Conservation (phyloP, 2,329 filamentous ascomycete species). For the Aspergillus puulaauensis region DNA sequence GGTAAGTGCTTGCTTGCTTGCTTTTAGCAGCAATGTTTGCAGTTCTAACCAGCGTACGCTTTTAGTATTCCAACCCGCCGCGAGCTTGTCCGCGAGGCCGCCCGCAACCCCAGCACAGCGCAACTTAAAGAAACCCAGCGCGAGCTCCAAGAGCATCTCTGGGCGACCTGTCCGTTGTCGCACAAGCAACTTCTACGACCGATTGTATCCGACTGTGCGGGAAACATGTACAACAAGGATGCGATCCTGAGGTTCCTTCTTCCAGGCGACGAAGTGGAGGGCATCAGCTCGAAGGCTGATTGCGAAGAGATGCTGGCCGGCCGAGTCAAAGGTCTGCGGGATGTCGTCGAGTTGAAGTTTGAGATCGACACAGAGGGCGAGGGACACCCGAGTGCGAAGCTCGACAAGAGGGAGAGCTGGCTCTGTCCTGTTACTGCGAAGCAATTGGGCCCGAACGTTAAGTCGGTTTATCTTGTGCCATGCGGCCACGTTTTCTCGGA, state of each 20-base stretch:
- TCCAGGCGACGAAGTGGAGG: slow-evolving; percentile 54
- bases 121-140: slow-evolving; percentile 86
- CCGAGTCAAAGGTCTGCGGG: slow-evolving; percentile 74
- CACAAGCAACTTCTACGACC: slow-evolving; percentile 70
- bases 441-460: slow-evolving; percentile 74
- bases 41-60: not conserved
- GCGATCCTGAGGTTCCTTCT: slow-evolving; percentile 72
- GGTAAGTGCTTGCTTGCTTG: slow-evolving; percentile 37
- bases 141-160: slow-evolving; percentile 82
- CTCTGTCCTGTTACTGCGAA: slow-evolving; percentile 87
- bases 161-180: slow-evolving; percentile 85
- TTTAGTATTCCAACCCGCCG: slow-evolving; percentile 83
- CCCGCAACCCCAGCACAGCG: slow-evolving; percentile 74
- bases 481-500: slow-evolving; percentile 95
- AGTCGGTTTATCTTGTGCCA: slow-evolving; percentile 85
- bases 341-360: slow-evolving; percentile 85
- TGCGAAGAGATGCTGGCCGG: slow-evolving; percentile 62
- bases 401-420: slow-evolving; percentile 57
- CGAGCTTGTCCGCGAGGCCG: slow-evolving; percentile 93
- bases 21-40: not conserved
- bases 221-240: slow-evolving; percentile 93
- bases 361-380: slow-evolving; percentile 49
- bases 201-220: slow-evolving; percentile 79
- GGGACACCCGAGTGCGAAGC: slow-evolving; percentile 44
- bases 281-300: slow-evolving; percentile 54